Evolutionary conservation across 306 rosid species (phyloP).

Genomic region (Medicago lupulina): DNA sequence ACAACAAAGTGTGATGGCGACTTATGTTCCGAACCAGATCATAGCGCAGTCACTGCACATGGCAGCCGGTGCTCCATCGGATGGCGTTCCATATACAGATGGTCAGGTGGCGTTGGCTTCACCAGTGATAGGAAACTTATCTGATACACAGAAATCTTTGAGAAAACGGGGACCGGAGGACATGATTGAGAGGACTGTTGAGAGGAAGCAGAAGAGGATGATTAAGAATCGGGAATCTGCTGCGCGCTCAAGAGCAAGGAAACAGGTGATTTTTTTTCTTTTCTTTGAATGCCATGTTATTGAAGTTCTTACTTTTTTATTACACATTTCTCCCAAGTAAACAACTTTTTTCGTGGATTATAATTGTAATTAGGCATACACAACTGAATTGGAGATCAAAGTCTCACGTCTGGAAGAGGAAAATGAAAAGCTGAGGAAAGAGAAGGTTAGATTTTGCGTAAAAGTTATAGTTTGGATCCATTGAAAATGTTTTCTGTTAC

Average conservation of each 20-base stretch:
- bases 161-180: constrained; percentile 82
- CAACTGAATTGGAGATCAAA: constrained; percentile 86
- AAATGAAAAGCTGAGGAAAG: constrained; percentile 89
- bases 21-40: constrained; percentile 69
- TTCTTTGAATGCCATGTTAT: neutral
- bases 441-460: constrained; percentile 65
- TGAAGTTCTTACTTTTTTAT: constrained; percentile 2
- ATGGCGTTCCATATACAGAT: constrained; percentile 64
- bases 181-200: constrained; percentile 77
- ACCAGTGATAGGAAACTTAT: constrained; percentile 67
- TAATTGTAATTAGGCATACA: constrained; percentile 75
- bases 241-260: constrained; percentile 97
- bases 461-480: constrained; percentile 14
- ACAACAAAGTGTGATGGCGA: constrained; percentile 73
- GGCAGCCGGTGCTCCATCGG: constrained; percentile 69
- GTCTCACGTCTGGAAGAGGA: constrained; percentile 89
- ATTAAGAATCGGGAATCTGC: constrained; percentile 98
- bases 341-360: neutral
- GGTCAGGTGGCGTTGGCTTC: constrained; percentile 67
- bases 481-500: constrained; percentile 25
- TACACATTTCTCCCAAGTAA: neutral
- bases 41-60: constrained; percentile 64
- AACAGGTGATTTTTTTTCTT: constrained; percentile 61
- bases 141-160: constrained; percentile 66
- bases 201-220: constrained; percentile 94